A percentile compares a stretch with the other conserved stretches of the same genome.
Conservation (phyloP, 2,329 filamentous ascomycete species). For the Neofusicoccum umdonicola region DNA sequence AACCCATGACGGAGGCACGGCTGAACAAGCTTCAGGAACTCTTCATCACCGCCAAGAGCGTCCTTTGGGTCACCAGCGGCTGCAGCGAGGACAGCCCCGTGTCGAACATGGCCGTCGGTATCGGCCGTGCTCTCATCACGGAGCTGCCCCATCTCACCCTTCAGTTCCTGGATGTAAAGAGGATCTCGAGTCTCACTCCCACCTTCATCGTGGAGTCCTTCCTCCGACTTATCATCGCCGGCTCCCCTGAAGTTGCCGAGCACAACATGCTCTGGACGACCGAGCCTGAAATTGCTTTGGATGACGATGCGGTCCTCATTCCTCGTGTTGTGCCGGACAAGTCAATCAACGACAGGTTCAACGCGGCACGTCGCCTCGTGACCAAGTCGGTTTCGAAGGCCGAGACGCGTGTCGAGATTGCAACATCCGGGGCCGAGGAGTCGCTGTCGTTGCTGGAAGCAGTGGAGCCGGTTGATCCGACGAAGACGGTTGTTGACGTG, state of each 20-base stretch:
- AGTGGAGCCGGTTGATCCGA: background rate
- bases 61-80: background rate
- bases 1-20: background rate
- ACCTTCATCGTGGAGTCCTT: background rate
- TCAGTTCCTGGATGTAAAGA: constrained; percentile 24
- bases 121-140: constrained; percentile 20
- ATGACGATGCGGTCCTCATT: background rate
- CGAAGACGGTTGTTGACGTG: background rate
- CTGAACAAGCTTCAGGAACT: background rate
- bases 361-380: background rate
- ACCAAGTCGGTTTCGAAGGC: background rate
- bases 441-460: background rate
- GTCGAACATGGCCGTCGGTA: constrained; percentile 16
- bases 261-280: background rate
- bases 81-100: background rate
- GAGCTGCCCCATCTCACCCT: constrained; percentile 23
- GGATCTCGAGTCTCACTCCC: background rate
- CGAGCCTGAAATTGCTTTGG: background rate
- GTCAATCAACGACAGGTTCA: background rate
- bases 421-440: background rate
- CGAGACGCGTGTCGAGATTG: background rate
- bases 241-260: background rate
- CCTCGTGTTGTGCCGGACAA: background rate
- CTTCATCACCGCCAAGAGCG: background rate
- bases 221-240: background rate